Base-by-base conservation (phyloP, 208 protist species). In the Crithidia brevicula region DNA sequence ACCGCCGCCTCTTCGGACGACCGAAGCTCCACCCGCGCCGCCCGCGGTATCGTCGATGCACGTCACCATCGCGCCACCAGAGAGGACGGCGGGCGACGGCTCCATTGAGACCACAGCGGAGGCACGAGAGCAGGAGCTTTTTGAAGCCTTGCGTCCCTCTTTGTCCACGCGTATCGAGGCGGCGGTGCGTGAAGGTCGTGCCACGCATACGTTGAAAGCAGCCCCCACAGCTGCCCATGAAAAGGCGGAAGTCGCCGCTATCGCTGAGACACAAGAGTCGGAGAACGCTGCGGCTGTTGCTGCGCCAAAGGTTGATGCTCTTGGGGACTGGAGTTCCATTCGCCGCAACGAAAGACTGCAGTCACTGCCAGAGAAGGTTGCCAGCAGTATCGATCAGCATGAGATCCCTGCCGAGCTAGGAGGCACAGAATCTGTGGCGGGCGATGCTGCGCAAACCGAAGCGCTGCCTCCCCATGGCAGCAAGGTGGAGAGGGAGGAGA, bases 381-480 rank as follows among this genome's bases (percentile, higher is more conserved):
- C 70, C 5, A 53, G 52, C 42, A 81, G 71, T 34, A 47, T 93
- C 27, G 78, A 88, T 8, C 54, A 57, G 4, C 88, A 90, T 68
- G 75, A 88, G 59, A 81, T 93, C 36, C 84, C 87, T 9, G 50
- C 61, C 3, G 54, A 78, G 1, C 57, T 81, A 31, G 77, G 70
- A 33, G 77, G 74, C 4, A 57, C 4, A 36, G 54, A 49, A 18
- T 25, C 47, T 18, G 34, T 33, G 3, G 40, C 63, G 1, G 36
- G 40, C 4, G 25, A n/a, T 16, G 45, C n/a, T n/a, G n/a, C n/a
- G n/a, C n/a, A n/a, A n/a, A n/a, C n/a, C n/a, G n/a, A n/a, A n/a
- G n/a, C n/a, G n/a, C n/a, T n/a, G n/a, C n/a, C n/a, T n/a, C n/a
- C n/a, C n/a, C n/a, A n/a, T n/a, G n/a, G n/a, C n/a, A n/a, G n/a